Percentiles rank a stretch among this genome's conserved stretches.
Conservation (phyloP, 148 eudicot genomes). For the Polygonum maritimum region DNA sequence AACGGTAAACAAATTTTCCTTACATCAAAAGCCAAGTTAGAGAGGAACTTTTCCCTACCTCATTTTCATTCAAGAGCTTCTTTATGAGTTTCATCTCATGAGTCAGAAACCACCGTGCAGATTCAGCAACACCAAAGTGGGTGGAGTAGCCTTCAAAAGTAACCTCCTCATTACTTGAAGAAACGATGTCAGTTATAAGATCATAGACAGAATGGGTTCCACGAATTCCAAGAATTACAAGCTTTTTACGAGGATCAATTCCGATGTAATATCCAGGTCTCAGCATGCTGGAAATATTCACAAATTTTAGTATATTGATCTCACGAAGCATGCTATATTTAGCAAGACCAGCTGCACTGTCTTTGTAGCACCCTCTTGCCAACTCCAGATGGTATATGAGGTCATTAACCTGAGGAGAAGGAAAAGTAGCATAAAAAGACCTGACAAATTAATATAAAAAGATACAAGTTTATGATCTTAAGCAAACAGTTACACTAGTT, state of each 20-base stretch:
- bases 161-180: constrained; percentile 75
- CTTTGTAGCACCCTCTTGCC: constrained; percentile 76
- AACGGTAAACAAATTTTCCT: background rate
- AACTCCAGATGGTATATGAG: constrained; percentile 82
- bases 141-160: constrained; percentile 71
- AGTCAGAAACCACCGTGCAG: constrained; percentile 89
- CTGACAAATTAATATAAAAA: background rate
- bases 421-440: background rate
- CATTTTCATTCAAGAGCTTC: constrained; percentile 53
- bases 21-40: background rate
- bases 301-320: constrained; percentile 64
- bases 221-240: constrained; percentile 89
- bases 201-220: constrained; percentile 90
- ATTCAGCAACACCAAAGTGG: constrained; percentile 94
- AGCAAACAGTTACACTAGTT: background rate
- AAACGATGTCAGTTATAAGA: constrained; percentile 75
- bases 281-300: constrained; percentile 68
- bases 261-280: constrained; percentile 95
- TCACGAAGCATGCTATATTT: constrained; percentile 88
- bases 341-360: constrained; percentile 59
- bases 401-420: constrained; percentile 54
- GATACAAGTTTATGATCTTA: background rate
- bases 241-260: constrained; percentile 65
- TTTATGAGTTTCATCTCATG: constrained; percentile 75
- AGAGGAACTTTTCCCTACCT: constrained; percentile 40